Evolutionary conservation across 768 basidiomycete species (phyloP).

Genomic region (Tricholoma flavovirens): DNA sequence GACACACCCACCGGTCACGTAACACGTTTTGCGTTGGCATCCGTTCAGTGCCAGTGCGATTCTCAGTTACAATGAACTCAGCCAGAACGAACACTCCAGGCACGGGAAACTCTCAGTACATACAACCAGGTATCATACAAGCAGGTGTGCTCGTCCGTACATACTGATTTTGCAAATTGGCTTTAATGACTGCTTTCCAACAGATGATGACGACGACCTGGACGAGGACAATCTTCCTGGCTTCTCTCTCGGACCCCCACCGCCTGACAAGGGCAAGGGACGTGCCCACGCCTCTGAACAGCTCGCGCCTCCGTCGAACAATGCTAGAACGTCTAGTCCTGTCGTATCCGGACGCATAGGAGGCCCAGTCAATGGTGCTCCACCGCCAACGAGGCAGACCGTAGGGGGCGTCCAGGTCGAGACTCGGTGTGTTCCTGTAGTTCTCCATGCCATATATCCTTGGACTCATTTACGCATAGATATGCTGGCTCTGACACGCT

Average conservation of each 20-base stretch:
- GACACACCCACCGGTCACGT: conserved; percentile 16
- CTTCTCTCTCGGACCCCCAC: conserved; percentile 63
- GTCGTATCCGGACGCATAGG: conserved; percentile 70
- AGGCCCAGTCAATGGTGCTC: conserved; percentile 35
- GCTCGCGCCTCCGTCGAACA: conserved; percentile 38
- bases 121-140: conserved; percentile 83
- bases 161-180: neutral
- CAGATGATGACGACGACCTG: conserved; percentile 77
- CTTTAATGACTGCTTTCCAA: conserved; percentile 3
- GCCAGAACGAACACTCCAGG: conserved; percentile 39
- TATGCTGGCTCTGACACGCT: conserved; percentile 84
- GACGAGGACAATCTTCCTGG: conserved; percentile 79
- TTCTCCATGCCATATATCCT: neutral
- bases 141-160: conserved; percentile 41
- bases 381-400: conserved; percentile 49
- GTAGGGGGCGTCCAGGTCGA: conserved; percentile 88
- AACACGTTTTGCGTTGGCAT: conserved; percentile 23
- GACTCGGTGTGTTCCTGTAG: conserved; percentile 54
- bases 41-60: neutral
- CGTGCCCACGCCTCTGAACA: conserved; percentile 55
- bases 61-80: conserved; percentile 30
- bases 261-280: conserved; percentile 66
- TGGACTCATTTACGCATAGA: conserved; percentile 28
- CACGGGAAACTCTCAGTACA: conserved; percentile 68
- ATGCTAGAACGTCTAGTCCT: conserved; percentile 27